Evolutionary conservation across 257 asterid genomes (phyloP).

Genomic region (Plantago major): DNA sequence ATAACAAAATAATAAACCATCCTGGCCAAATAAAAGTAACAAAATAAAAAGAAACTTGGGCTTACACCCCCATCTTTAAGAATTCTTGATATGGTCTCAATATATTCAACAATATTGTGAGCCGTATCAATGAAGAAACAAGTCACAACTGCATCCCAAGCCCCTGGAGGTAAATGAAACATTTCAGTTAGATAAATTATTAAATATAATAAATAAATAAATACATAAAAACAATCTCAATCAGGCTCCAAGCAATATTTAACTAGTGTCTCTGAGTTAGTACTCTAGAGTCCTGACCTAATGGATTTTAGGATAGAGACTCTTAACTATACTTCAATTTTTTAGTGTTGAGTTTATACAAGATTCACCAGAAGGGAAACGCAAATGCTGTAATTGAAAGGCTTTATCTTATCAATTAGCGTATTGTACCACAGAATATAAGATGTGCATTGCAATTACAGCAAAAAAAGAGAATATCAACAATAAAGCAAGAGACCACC

Average conservation of each 20-base stretch:
- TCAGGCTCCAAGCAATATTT: slow-evolving; percentile 8
- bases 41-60: slow-evolving; percentile 28
- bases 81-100: slow-evolving; percentile 78
- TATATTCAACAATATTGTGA: slow-evolving; percentile 90
- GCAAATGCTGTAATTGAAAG: no score
- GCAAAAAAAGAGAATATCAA: no score
- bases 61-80: slow-evolving; percentile 88
- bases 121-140: slow-evolving; percentile 98
- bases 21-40: slow-evolving; percentile 12
- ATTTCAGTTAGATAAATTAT: slow-evolving; percentile 6
- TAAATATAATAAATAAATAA: no score
- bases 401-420: no score
- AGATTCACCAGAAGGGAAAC: no score
- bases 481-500: no score
- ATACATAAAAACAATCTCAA: slow-evolving; percentile 11
- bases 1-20: not conserved
- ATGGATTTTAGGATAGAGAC: no score
- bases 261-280: slow-evolving; percentile 1
- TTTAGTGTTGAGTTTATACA: no score
- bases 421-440: no score
- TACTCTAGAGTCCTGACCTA: not conserved
- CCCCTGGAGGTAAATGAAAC: slow-evolving; percentile 48
- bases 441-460: no score
- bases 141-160: slow-evolving; percentile 96
- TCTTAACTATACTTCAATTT: no score